A percentile compares a stretch with the other conserved stretches of the same genome.
Evolutionary conservation across 495 filamentous ascomycete species (phyloP).

Genomic region (Penicillium macrosclerotiorum): DNA sequence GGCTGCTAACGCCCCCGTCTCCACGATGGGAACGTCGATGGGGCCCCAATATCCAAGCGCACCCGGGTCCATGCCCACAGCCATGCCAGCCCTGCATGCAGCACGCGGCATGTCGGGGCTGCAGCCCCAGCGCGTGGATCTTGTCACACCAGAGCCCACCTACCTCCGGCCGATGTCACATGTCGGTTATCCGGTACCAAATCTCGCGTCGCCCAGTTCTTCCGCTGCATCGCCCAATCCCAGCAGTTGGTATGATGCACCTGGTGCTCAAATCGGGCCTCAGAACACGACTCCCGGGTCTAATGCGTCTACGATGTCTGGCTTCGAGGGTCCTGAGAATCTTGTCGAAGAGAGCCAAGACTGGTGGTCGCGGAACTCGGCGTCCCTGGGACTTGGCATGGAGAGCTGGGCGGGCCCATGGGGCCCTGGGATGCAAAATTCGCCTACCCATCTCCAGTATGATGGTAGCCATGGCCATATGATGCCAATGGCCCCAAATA

Average conservation of each 20-base stretch:
- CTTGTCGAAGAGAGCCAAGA: constrained; percentile 55
- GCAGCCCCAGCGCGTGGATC: constrained; percentile 17
- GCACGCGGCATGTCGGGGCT: constrained; percentile 18
- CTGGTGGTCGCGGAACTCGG: constrained; percentile 57
- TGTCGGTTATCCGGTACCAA: constrained; percentile 18
- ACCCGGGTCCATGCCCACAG: constrained; percentile 9
- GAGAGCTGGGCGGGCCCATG: constrained; percentile 45
- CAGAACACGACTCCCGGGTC: constrained; percentile 25
- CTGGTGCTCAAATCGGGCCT: constrained; percentile 12
- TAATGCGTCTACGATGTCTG: constrained; percentile 32
- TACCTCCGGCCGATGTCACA: constrained; percentile 34
- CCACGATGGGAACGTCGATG: constrained; percentile 7
- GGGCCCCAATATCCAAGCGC: constrained; percentile 19
- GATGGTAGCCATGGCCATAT: constrained; percentile 2
- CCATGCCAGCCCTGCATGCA: constrained; percentile 23
- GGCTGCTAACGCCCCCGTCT: constrained; percentile 7
- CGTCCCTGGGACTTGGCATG: constrained; percentile 41
- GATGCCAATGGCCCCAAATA: constrained; percentile 14
- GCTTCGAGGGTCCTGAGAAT: constrained; percentile 46
- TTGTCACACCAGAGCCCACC: constrained; percentile 34
- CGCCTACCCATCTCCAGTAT: constrained; percentile 10
- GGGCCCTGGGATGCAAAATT: constrained; percentile 5
- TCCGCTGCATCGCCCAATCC: constrained; percentile 7
- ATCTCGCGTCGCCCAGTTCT: constrained; percentile 11
- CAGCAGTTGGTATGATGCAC: constrained; percentile 30